Conservation (phyloP, 2,329 filamentous ascomycete species). For the Plectosphaerella cucumerina region DNA sequence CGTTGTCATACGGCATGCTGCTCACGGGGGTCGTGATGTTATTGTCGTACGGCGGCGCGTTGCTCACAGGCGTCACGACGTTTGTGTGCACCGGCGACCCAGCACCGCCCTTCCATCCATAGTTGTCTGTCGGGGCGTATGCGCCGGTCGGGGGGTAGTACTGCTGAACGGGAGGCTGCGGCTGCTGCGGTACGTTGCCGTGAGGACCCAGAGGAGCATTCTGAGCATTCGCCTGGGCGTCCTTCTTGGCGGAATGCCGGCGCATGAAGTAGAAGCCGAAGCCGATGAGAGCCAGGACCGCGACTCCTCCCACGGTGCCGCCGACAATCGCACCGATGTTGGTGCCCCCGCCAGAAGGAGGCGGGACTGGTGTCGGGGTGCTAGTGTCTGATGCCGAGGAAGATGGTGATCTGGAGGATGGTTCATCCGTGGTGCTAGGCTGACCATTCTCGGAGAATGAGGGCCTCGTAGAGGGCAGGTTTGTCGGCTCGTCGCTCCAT, state of each 20-base stretch:
- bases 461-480: not conserved
- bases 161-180: not conserved
- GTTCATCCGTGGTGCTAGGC: not conserved
- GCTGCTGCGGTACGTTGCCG: not conserved
- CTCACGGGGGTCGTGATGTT: not conserved
- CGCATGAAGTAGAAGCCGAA: conserved; percentile 21
- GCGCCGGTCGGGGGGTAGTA: not conserved
- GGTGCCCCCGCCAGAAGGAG: not conserved
- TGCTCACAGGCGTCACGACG: not conserved
- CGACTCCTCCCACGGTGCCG: conserved; percentile 31
- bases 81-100: not conserved
- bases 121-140: not conserved
- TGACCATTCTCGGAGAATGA: not conserved
- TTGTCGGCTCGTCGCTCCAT: not conserved
- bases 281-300: conserved; percentile 23
- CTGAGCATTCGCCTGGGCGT: not conserved
- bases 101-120: not conserved
- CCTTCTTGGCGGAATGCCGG: not conserved
- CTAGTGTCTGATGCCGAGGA: not conserved
- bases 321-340: conserved; percentile 30
- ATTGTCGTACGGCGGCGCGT: not conserved
- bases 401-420: not conserved
- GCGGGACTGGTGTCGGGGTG: not conserved
- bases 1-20: not conserved
- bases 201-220: not conserved